These are phyloP conservation scores for Lolium multiflorum DNA, from an alignment of 176 grass and related monocot genomes.

Conservation along the genomic window DNA sequence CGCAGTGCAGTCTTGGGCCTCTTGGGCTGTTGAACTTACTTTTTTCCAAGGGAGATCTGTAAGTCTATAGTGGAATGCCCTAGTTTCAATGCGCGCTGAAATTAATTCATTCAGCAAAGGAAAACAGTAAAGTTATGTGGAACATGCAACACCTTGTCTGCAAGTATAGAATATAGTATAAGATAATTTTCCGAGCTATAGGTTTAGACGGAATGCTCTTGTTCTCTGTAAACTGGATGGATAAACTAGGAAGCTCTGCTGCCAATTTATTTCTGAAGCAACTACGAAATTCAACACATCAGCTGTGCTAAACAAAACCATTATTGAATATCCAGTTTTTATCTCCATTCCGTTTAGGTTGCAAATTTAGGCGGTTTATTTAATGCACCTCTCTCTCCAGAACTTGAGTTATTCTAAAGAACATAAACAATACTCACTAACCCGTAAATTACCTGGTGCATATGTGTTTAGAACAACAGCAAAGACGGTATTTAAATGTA, in stretches of 20 bases:
- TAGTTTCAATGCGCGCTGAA: neutral
- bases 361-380: neutral
- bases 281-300: neutral
- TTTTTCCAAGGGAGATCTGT: neutral
- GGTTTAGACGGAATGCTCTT: neutral
- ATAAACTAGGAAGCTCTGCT: neutral
- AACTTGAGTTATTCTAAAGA: neutral
- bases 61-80: neutral
- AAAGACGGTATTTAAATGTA: neutral
- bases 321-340: neutral
- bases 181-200: neutral
- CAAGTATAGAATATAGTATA: neutral
- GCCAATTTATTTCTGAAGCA: neutral
- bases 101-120: neutral
- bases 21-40: neutral
- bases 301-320: neutral
- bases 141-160: neutral
- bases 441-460: neutral
- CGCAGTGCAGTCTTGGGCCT: neutral
- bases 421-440: neutral
- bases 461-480: neutral
- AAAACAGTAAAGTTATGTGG: neutral
- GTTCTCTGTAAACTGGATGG: neutral
- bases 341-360: neutral
- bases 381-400: neutral